Evolutionary conservation across 352 stramenopile genomes (phyloP), one percentile per base, ranked within the genome.

Genomic region (Globisporangium takayamanum): DNA sequence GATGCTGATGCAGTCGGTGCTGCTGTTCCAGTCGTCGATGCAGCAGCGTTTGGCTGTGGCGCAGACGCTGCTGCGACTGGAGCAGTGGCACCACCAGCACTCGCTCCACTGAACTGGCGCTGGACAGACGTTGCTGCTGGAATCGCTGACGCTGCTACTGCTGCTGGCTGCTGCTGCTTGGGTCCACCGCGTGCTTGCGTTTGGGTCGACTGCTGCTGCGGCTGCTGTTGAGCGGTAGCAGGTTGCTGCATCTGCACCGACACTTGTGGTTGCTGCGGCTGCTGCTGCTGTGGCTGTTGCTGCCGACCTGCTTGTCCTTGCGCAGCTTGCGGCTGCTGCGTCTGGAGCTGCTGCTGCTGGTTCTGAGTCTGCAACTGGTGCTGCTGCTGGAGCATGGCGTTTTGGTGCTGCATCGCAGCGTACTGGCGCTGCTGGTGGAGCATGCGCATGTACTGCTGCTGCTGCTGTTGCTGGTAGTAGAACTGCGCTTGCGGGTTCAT

Each of bases 371-470:
- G 63, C 30, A 60, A 33, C 22, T 63, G 58, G 50, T 76, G 61
- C 48, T 57, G 50, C 66, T 80, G 74, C 54, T 80, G 69, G 59
- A 72, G 72, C 22, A 72, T 60, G 5, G 45, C 55, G 15, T 77
- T 72, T 36, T 80, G 66, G 22, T 72, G 75, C 63, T 83, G 75
- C 50, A 82, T 69, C 26, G 64, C 63, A 22, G 63, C 63, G 22
- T 76, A 62, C 18, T 73, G 62, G 25, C 64, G 66, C 47, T 76
- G 75, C 50, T 79, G 75, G 56, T 85, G 75, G 16, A 85, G 57
- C 73, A 80, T 86, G 11, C 83, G 76, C 64, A 90, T 74, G 67
- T 91, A 92, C 30, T 92, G 78, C 62, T 94, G 84, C 57, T 92
- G 81, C 53, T 92, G 82, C 55, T 88, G 76, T 54, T 90, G 80